phyloP scores from a whole-genome alignment of 106 monocot species.

The Acanthochlamys bracteata region DNA sequence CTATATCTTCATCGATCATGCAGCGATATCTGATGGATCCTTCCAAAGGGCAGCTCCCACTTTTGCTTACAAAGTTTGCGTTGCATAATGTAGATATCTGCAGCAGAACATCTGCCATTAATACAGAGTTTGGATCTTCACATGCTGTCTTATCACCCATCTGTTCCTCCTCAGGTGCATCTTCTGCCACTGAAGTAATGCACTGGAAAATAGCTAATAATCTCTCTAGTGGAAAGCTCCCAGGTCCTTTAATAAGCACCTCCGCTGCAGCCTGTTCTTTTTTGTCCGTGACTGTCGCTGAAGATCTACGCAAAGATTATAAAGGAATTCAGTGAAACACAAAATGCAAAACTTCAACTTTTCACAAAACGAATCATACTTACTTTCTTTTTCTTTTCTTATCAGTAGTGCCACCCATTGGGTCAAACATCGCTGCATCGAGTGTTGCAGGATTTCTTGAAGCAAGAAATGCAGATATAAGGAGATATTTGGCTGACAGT shows the following conservation, averaged over 20 bases:
- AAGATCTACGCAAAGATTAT: conserved; percentile 33
- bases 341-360: not conserved
- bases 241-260: conserved; percentile 82
- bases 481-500: conserved; percentile 76
- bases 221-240: conserved; percentile 87
- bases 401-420: conserved; percentile 50
- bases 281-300: conserved; percentile 43
- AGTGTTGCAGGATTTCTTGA: conserved; percentile 93
- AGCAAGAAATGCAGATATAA: conserved; percentile 88
- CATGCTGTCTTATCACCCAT: conserved; percentile 10
- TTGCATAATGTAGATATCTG: conserved; percentile 88
- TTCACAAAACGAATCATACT: conserved; percentile 3
- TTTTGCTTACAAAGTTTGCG: conserved; percentile 73
- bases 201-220: conserved; percentile 90
- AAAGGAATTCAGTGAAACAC: not conserved
- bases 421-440: conserved; percentile 85
- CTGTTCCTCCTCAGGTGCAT: conserved; percentile 16
- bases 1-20: conserved; percentile 68
- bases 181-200: conserved; percentile 66
- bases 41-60: conserved; percentile 69
- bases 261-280: conserved; percentile 57
- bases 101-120: conserved; percentile 81
- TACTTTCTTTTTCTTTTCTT: conserved; percentile 75
- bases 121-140: conserved; percentile 20
- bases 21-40: conserved; percentile 79